phyloP scores from a whole-genome alignment of 1,139 yeast species.

The Magnusiomyces fungicola region DNA sequence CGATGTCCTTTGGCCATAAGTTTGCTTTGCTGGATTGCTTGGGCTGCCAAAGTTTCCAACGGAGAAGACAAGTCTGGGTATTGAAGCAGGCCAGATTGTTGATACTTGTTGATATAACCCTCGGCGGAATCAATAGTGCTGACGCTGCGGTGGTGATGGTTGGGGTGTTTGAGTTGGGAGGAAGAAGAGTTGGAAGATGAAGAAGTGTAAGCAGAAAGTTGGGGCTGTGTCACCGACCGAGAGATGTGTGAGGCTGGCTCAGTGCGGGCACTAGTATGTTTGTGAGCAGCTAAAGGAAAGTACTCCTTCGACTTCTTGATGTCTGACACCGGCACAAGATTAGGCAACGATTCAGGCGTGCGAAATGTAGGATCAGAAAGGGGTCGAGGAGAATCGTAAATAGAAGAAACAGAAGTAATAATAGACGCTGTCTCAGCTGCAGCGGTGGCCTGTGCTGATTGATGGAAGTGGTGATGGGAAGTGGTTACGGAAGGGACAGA shows the following conservation, averaged over 20 bases:
- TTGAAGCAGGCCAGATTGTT: neutral
- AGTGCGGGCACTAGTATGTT: neutral
- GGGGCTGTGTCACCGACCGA: neutral
- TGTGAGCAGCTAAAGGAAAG: no score
- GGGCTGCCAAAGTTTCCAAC: slow-evolving; percentile 1
- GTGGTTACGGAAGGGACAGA: no score
- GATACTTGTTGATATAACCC: neutral
- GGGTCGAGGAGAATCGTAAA: neutral
- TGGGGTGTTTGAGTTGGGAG: neutral
- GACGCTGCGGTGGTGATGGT: neutral
- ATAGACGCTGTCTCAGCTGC: slow-evolving; percentile 1
- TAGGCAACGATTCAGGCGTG: neutral
- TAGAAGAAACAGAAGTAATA: neutral
- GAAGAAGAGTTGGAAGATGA: neutral
- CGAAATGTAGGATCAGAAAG: neutral
- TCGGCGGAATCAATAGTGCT: neutral
- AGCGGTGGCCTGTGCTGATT: neutral
- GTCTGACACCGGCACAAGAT: no score
- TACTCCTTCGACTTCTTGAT: neutral
- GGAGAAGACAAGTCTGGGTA: neutral
- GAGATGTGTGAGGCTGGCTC: neutral
- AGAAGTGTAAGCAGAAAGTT: neutral
- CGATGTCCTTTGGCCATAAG: neutral
- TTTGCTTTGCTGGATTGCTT: neutral
- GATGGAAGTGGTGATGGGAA: no score